Evolutionary conservation across 2,329 filamentous ascomycete species (phyloP), one percentile per base, ranked within the genome.

Genomic region (Trichoderma breve): DNA sequence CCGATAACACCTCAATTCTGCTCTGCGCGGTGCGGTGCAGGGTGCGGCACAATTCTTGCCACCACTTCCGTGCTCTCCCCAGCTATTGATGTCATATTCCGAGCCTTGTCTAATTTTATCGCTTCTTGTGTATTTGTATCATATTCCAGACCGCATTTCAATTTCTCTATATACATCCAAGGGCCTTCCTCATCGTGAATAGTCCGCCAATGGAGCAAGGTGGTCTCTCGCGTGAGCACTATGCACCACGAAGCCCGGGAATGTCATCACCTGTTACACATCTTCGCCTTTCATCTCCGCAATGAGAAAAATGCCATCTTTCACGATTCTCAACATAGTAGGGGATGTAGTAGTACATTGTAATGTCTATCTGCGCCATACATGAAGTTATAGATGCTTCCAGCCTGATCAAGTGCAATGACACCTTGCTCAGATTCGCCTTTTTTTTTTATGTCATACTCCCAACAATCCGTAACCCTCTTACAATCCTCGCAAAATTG

Each of bases 401-500:
- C 67, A 63, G 58, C 58, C 39, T 36, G 36, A 55, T 63, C 39
- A 53, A 34, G 53, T 32, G 36, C 43, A 4, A 43, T 18, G 14
- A 15, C 32, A 28, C 28, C 15, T 30, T 47, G 57, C 21, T 62
- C 58, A 43, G 51, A 18, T 62, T 57, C 43, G 32, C 58, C 60
- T 36, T 62, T 64, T 70, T 64, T 70, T 24, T 39, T 57, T 64
- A 15, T 30, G 6, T 58, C 32, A 60, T 6, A 7, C 43, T 43
- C 18, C 43, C 43, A 55, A 11, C 9, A 18, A 28, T 36, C 15
- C 51, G n/a, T 12, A 43, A 18, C 28, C 39, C 26, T 61, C 71
- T 76, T 78, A 82, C 72, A 82, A 36, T 14, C 83, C 83, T 75
- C 84, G 78, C 72, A 86, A 78, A 70, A 82, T 79, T 32, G 83